phyloP scores from a whole-genome alignment of 805 yeast genomes.

The Barnettozyma salicaria region DNA sequence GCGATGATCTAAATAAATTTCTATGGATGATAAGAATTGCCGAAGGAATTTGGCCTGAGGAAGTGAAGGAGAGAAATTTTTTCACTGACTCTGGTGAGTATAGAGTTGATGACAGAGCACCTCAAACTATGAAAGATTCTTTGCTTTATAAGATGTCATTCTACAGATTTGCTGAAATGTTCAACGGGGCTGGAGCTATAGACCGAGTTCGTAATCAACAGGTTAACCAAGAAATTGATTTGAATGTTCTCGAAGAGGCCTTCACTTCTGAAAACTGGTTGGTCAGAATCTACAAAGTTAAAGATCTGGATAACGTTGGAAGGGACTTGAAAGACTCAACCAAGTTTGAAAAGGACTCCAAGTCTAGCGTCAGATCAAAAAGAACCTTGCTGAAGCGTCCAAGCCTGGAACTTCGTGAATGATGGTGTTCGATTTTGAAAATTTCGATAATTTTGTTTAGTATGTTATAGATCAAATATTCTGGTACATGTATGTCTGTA shows the following conservation, averaged over 20 bases:
- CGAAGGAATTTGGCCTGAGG: constrained; percentile 99
- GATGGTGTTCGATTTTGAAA: neutral
- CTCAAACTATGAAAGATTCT: constrained; percentile 81
- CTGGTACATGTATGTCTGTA: too few species aligned
- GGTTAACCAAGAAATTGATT: constrained; percentile 51
- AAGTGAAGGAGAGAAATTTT: constrained; percentile 75
- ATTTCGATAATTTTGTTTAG: too few species aligned
- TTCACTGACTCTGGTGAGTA: constrained; percentile 87
- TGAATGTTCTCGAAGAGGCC: constrained; percentile 85
- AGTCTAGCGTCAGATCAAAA: constrained; percentile 30
- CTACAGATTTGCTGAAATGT: constrained; percentile 75
- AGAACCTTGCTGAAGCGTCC: constrained; percentile 48
- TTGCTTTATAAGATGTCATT: constrained; percentile 93
- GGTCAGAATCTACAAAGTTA: constrained; percentile 88
- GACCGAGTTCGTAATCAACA: constrained; percentile 89
- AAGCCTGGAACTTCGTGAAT: constrained; percentile 37
- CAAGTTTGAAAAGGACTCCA: constrained; percentile 38
- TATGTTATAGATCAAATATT: too few species aligned
- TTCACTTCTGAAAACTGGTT: constrained; percentile 96
- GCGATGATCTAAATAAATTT: constrained; percentile 95
- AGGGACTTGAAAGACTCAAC: constrained; percentile 63
- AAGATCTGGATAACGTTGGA: constrained; percentile 82
- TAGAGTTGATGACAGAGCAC: constrained; percentile 74
- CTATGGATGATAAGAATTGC: constrained; percentile 98
- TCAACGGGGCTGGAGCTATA: constrained; percentile 48